phyloP scores from a whole-genome alignment of 306 rosid genomes.

The Quercus glauca region DNA sequence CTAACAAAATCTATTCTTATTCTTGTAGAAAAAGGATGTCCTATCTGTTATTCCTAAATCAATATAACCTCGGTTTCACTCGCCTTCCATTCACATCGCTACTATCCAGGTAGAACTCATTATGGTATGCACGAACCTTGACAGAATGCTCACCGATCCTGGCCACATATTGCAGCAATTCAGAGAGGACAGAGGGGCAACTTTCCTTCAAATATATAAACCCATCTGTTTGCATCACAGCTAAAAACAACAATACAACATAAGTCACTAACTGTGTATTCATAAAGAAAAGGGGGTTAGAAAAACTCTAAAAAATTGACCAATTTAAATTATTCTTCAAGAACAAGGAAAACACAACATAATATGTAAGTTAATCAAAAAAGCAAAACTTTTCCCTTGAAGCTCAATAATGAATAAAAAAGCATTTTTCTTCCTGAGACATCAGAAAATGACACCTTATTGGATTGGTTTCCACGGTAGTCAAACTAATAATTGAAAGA shows the following conservation, averaged over 20 bases:
- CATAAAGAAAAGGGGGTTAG: not conserved
- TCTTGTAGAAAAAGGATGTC: not conserved
- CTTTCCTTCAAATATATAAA: constrained; percentile 71
- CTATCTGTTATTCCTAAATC: constrained; percentile 16
- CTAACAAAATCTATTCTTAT: constrained; percentile 10
- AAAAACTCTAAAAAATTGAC: not conserved
- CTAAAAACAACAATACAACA: constrained; percentile 36
- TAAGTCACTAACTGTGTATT: not conserved
- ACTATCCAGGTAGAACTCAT: constrained; percentile 45
- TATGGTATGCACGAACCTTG: constrained; percentile 30
- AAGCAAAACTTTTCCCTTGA: not conserved
- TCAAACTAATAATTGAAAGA: not conserved
- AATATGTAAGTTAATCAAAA: too few species aligned
- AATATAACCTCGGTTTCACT: constrained; percentile 66
- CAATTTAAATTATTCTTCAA: not conserved
- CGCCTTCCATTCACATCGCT: constrained; percentile 77
- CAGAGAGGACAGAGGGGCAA: constrained; percentile 69
- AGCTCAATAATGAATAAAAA: not conserved
- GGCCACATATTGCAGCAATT: constrained; percentile 52
- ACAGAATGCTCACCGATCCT: constrained; percentile 48
- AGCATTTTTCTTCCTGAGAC: not conserved
- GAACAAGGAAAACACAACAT: not conserved
- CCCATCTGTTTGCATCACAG: constrained; percentile 92
- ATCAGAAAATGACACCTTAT: not conserved
- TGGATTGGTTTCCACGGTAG: not conserved